Evolutionary conservation across 2,329 filamentous ascomycete genomes (phyloP).

Genomic region (Knoxdaviesia proteae): DNA sequence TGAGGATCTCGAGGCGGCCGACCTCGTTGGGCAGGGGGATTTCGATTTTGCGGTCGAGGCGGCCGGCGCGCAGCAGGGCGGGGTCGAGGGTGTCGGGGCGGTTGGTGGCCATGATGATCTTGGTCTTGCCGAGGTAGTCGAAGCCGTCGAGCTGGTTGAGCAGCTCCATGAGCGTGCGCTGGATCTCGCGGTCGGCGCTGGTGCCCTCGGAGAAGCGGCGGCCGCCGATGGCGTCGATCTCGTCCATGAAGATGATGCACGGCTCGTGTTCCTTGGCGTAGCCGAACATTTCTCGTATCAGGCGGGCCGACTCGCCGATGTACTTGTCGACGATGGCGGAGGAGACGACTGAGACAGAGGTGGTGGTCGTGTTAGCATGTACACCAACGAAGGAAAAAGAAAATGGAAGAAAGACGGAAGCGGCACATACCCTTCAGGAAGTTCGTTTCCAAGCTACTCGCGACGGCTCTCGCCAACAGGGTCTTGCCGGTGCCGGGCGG

Average conservation of each 20-base stretch:
- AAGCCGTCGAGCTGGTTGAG: slow-evolving; percentile 98
- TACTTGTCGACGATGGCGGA: slow-evolving; percentile 99
- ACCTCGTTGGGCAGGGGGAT: slow-evolving; percentile 95
- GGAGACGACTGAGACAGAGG: slow-evolving; percentile 52
- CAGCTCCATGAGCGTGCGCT: slow-evolving; percentile 94
- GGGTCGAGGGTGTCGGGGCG: slow-evolving; percentile 90
- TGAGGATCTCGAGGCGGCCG: slow-evolving; percentile 85
- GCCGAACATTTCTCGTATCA: slow-evolving; percentile 98
- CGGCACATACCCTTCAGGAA: slow-evolving; percentile 66
- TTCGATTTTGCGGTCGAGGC: slow-evolving; percentile 93
- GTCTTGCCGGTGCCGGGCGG: slow-evolving; percentile 97
- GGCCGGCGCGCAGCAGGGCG: slow-evolving; percentile 74
- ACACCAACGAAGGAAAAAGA: neutral
- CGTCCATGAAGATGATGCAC: slow-evolving; percentile 99
- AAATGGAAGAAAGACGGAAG: neutral
- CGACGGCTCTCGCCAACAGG: slow-evolving; percentile 77
- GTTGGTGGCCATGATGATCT: slow-evolving; percentile 99
- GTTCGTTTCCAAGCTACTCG: slow-evolving; percentile 91
- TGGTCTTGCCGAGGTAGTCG: slow-evolving; percentile 97
- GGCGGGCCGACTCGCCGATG: slow-evolving; percentile 88
- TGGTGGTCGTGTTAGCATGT: slow-evolving; percentile 4
- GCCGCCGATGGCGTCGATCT: slow-evolving; percentile 96
- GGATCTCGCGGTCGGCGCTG: slow-evolving; percentile 92
- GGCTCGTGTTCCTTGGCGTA: slow-evolving; percentile 99
- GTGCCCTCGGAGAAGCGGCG: slow-evolving; percentile 93